Conservation (phyloP, 495 filamentous ascomycete species). For the Trypethelium eluteriae region DNA sequence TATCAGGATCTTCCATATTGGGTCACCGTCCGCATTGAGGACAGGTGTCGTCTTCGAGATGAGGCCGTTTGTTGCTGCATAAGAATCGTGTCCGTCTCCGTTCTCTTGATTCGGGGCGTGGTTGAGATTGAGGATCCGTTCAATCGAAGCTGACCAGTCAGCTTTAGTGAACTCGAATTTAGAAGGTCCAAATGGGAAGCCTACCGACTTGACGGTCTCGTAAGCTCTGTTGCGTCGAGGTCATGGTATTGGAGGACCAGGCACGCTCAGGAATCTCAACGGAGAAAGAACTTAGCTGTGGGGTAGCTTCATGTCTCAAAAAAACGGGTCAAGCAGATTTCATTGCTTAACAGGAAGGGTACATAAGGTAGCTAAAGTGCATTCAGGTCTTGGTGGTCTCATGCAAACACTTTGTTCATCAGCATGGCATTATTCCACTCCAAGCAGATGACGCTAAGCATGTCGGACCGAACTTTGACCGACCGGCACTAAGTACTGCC, state of each 20-base stretch:
- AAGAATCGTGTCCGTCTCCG: conserved; percentile 50
- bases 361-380: neutral
- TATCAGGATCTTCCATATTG: conserved; percentile 66
- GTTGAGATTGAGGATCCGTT: conserved; percentile 94
- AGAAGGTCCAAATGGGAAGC: conserved; percentile 32
- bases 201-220: conserved; percentile 95
- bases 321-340: no score
- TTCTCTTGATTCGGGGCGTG: conserved; percentile 53
- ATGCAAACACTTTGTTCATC: neutral
- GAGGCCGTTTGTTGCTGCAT: conserved; percentile 48
- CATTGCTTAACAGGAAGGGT: no score
- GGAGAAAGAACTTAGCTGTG: neutral
- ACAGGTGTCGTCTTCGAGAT: conserved; percentile 68
- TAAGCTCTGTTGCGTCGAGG: conserved; percentile 64
- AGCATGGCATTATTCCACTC: neutral
- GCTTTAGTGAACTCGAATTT: conserved; percentile 21
- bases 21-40: conserved; percentile 78
- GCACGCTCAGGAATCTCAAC: neutral
- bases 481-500: neutral
- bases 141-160: conserved; percentile 60
- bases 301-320: conserved; percentile 3
- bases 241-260: conserved; percentile 47
- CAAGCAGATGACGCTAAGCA: neutral
- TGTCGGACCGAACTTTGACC: conserved; percentile 1
- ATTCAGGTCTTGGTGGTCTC: no score